Evolutionary conservation across 2,329 filamentous ascomycete species (phyloP).

Genomic region (Trichoderma arundinaceum): DNA sequence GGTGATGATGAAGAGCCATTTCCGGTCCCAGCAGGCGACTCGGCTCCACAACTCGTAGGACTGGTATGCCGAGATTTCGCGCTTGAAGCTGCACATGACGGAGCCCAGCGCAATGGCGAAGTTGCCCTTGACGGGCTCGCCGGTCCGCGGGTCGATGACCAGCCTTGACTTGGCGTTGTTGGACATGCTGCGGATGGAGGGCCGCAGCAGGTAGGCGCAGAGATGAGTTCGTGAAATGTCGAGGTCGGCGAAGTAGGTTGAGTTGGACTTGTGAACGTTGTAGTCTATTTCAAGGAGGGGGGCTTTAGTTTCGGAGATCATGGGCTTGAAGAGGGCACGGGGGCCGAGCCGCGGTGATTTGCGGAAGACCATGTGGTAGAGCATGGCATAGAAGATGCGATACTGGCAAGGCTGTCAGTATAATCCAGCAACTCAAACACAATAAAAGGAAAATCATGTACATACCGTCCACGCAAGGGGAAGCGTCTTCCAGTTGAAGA

Average conservation of each 20-base stretch:
- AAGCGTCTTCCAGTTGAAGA: constrained; percentile 74
- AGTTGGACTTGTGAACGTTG: constrained; percentile 83
- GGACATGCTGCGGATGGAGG: constrained; percentile 60
- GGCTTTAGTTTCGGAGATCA: constrained; percentile 69
- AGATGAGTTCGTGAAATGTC: constrained; percentile 84
- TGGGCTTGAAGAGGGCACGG: constrained; percentile 73
- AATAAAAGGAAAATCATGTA: not conserved
- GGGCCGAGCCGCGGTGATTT: constrained; percentile 57
- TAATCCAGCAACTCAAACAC: not conserved
- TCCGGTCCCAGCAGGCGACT: constrained; percentile 76
- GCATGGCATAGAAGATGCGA: constrained; percentile 63
- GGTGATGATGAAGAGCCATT: constrained; percentile 79
- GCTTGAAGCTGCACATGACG: constrained; percentile 74
- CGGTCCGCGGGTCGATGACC: constrained; percentile 56
- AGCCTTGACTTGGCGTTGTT: constrained; percentile 56
- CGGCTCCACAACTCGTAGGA: constrained; percentile 76
- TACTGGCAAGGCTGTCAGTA: constrained; percentile 48
- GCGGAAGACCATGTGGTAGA: constrained; percentile 59
- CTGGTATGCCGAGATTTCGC: constrained; percentile 73
- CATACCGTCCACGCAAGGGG: constrained; percentile 78
- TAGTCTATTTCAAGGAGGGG: constrained; percentile 82
- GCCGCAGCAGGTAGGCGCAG: constrained; percentile 69
- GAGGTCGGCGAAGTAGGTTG: constrained; percentile 86
- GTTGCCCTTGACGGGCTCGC: constrained; percentile 56
- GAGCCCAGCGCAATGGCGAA: constrained; percentile 73